These are phyloP conservation scores for Naganishia liquefaciens DNA, from an alignment of 1,284 basidiomycete genomes.

Conservation along the genomic window DNA sequence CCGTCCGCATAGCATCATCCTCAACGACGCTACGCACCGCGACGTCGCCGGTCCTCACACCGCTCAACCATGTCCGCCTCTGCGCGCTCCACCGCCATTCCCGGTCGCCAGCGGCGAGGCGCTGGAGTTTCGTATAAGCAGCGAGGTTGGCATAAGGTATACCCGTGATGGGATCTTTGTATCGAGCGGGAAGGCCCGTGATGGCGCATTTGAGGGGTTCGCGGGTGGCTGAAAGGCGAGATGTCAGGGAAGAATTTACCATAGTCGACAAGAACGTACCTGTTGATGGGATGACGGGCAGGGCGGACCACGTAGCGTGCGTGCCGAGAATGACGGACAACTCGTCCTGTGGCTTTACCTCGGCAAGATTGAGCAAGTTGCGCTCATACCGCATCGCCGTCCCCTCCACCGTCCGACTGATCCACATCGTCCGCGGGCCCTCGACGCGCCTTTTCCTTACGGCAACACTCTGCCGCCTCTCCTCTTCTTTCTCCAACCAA, in stretches of 20 bases:
- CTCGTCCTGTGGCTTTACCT: constrained; percentile 3
- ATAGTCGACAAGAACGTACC: not conserved
- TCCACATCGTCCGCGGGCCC: constrained; percentile 27
- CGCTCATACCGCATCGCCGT: not conserved
- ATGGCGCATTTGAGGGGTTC: not conserved
- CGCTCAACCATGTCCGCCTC: constrained; percentile 1
- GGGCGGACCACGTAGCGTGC: constrained; percentile 14
- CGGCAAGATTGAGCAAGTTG: not conserved
- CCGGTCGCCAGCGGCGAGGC: not conserved
- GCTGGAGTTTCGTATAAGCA: not conserved
- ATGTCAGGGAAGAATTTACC: not conserved
- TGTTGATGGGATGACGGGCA: not conserved
- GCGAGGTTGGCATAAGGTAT: constrained; percentile 8
- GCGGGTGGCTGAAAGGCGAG: not conserved
- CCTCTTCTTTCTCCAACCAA: constrained; percentile 32
- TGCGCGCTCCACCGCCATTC: constrained; percentile 1
- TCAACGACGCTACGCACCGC: not conserved
- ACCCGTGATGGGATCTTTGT: constrained; percentile 2
- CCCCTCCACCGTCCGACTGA: constrained; percentile 19
- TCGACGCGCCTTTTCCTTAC: constrained; percentile 14
- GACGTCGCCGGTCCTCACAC: not conserved
- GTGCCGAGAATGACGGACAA: constrained; percentile 18
- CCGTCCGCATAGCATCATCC: not conserved
- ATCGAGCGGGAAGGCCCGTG: constrained; percentile 6
- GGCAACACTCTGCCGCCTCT: constrained; percentile 11